A percentile compares a stretch with the other conserved stretches of the same genome.
These are phyloP conservation scores for Penicillium samsonianum DNA, from an alignment of 495 filamentous ascomycete species.

Conservation along the genomic window DNA sequence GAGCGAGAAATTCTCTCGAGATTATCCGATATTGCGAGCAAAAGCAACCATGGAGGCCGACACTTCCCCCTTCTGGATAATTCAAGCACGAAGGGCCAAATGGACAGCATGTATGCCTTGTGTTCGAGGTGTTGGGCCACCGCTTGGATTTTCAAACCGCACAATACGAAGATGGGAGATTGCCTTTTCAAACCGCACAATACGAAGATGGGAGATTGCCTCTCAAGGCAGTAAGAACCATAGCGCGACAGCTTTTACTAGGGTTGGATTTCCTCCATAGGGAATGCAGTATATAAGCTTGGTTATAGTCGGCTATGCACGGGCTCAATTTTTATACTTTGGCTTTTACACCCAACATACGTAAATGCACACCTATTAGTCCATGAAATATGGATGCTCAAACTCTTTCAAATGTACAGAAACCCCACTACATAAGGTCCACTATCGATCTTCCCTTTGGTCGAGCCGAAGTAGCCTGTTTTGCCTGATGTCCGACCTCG, in stretches of 20 bases:
- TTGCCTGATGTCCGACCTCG: conserved; percentile 24
- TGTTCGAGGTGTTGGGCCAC: too few relatives aligned
- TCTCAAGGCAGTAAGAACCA: conserved; percentile 82
- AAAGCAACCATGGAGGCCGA: too few relatives aligned
- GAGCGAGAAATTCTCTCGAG: too few relatives aligned
- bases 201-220: conserved; percentile 17
- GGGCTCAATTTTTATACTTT: background rate
- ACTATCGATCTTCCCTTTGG: background rate
- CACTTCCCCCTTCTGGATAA: conserved; percentile 17
- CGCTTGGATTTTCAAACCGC: too few relatives aligned
- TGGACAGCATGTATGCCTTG: conserved; percentile 35
- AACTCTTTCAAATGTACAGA: background rate
- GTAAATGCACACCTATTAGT: background rate
- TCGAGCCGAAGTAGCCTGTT: background rate
- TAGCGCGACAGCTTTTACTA: conserved; percentile 82
- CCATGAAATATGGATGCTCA: background rate
- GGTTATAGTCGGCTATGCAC: background rate
- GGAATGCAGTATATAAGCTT: too few relatives aligned
- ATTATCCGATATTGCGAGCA: too few relatives aligned
- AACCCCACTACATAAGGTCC: background rate
- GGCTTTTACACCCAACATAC: background rate
- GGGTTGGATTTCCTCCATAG: conserved; percentile 81
- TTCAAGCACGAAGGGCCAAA: conserved; percentile 34
- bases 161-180: conserved; percentile 17
- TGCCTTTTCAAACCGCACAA: too few relatives aligned